Conservation (phyloP, 2,329 filamentous ascomycete species). For the Helminthosporium solani region DNA sequence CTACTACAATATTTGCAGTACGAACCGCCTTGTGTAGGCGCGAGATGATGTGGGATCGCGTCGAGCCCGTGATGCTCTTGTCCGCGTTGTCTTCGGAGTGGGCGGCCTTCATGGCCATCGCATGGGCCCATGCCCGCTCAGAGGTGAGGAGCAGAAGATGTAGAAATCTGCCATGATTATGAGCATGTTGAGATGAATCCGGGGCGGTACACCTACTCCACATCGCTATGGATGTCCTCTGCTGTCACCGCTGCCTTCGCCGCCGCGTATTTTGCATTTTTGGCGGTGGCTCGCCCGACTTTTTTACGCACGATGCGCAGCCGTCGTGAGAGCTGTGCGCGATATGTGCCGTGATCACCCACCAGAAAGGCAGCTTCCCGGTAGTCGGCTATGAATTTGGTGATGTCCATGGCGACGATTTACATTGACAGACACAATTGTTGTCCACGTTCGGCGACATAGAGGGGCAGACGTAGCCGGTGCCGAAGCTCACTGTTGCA, state of each 20-base stretch:
- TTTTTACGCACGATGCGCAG: constrained; percentile 82
- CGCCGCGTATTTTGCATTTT: constrained; percentile 79
- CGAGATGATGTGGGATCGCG: constrained; percentile 85
- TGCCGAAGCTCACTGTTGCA: background rate
- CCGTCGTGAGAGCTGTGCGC: constrained; percentile 74
- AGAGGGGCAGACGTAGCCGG: constrained; percentile 23
- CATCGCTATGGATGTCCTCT: constrained; percentile 71
- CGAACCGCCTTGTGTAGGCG: constrained; percentile 77
- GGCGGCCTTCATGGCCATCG: constrained; percentile 87
- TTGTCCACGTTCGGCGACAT: constrained; percentile 11
- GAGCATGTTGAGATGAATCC: background rate
- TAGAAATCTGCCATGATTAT: constrained; percentile 27
- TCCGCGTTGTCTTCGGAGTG: constrained; percentile 72
- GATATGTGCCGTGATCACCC: constrained; percentile 86
- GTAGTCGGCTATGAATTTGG: constrained; percentile 74
- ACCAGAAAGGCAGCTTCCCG: constrained; percentile 82
- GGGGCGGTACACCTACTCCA: constrained; percentile 61
- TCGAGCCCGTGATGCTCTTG: constrained; percentile 74
- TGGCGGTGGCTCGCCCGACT: constrained; percentile 78
- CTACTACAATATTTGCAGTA: constrained; percentile 67
- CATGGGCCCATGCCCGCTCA: constrained; percentile 92
- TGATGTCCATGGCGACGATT: constrained; percentile 74
- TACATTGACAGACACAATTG: background rate
- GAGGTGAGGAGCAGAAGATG: constrained; percentile 76
- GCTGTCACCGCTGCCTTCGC: constrained; percentile 69